A percentile compares a stretch with the other conserved stretches of the same genome.
Conservation (phyloP, 2,329 filamentous ascomycete genomes). For the Trichoderma koningiopsis region DNA sequence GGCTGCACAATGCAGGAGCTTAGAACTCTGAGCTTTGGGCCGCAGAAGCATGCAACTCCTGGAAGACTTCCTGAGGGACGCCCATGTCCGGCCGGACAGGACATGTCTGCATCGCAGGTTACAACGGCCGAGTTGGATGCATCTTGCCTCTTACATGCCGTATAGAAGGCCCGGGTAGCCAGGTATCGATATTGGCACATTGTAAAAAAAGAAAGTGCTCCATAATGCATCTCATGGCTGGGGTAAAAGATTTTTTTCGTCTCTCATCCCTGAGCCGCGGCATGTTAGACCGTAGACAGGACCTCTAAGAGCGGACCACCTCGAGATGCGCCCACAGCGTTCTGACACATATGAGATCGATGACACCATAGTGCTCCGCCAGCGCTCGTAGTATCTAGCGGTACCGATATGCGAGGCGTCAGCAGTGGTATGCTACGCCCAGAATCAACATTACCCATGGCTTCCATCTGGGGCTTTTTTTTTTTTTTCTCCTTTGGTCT, state of each 20-base stretch:
- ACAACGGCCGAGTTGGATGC: constrained; percentile 11
- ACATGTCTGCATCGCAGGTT: constrained; percentile 9
- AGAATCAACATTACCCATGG: constrained; percentile 9
- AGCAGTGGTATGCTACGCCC: constrained; percentile 19
- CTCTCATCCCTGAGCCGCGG: constrained; percentile 14
- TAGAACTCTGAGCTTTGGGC: constrained; percentile 19
- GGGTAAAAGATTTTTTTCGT: background rate
- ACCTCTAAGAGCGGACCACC: constrained; percentile 14
- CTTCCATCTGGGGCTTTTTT: background rate
- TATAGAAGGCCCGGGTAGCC: background rate
- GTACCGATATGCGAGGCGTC: constrained; percentile 11
- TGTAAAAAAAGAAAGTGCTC: constrained; percentile 1
- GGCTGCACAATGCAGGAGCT: constrained; percentile 25
- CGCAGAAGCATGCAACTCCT: constrained; percentile 20
- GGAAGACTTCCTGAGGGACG: constrained; percentile 7
- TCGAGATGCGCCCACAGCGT: constrained; percentile 21
- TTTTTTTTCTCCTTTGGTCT: background rate
- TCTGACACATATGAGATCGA: constrained; percentile 24
- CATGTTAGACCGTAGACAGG: background rate
- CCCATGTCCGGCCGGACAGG: constrained; percentile 7
- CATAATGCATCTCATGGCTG: constrained; percentile 8
- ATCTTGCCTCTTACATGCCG: constrained; percentile 20
- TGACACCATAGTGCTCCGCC: constrained; percentile 25
- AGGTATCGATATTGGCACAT: background rate
- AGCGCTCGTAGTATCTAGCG: background rate